Conservation (phyloP, 2,329 filamentous ascomycete species). For the Colletotrichum tropicale region DNA sequence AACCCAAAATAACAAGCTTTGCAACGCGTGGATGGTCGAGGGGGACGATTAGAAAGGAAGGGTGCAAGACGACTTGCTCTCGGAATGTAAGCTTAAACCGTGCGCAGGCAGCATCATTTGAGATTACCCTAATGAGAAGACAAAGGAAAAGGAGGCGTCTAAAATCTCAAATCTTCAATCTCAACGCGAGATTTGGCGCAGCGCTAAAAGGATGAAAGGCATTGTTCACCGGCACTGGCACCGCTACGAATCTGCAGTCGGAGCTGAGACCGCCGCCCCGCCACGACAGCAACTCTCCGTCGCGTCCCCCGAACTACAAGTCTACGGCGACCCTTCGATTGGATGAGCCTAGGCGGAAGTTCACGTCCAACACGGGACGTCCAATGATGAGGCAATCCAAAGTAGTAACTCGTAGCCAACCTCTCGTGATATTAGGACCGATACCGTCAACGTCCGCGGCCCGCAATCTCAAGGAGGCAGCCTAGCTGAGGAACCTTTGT, state of each 20-base stretch:
- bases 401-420: not conserved
- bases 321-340: not conserved
- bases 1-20: not conserved
- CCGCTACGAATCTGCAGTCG: not conserved
- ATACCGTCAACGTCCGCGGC: not conserved
- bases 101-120: not conserved
- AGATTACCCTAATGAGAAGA: not conserved
- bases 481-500: not conserved
- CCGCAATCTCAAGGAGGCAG: not conserved
- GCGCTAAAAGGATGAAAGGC: not conserved
- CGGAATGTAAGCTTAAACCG: not conserved
- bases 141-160: not conserved
- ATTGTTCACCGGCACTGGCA: not conserved
- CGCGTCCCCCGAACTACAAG: not conserved
- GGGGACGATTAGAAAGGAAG: not conserved
- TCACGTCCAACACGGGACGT: not conserved
- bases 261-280: not conserved
- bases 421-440: not conserved
- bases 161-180: not conserved
- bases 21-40: not conserved
- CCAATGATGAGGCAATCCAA: not conserved
- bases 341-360: not conserved
- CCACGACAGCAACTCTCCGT: not conserved
- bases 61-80: not conserved
- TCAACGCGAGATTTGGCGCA: not conserved